Percentiles rank a stretch among this genome's conserved stretches.
Evolutionary conservation across 1,139 yeast genomes (phyloP).

Genomic region (Lodderomyces orthopsilosis): DNA sequence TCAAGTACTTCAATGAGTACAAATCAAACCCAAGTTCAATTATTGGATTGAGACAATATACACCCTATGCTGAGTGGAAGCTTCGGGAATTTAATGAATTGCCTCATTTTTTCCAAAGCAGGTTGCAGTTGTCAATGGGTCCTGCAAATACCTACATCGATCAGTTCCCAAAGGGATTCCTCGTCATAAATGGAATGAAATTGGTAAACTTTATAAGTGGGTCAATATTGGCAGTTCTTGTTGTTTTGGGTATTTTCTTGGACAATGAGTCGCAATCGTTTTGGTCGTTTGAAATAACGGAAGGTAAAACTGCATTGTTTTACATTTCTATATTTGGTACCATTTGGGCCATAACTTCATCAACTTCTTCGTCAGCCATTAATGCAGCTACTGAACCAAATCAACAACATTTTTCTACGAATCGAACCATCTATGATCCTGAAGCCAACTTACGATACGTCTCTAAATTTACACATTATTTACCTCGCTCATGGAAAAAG

Average conservation of each 20-base stretch:
- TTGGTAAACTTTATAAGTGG: conserved; percentile 79
- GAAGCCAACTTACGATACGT: conserved; percentile 78
- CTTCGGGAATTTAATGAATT: conserved; percentile 91
- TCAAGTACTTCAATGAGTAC: conserved; percentile 90
- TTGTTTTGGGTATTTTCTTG: conserved; percentile 69
- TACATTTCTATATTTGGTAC: conserved; percentile 87
- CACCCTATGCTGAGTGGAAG: conserved; percentile 95
- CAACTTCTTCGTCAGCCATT: conserved; percentile 13
- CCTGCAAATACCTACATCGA: conserved; percentile 82
- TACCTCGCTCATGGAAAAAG: conserved; percentile 86
- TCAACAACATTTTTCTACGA: conserved; percentile 30
- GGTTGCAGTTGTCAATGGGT: conserved; percentile 73
- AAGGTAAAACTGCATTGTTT: conserved; percentile 77
- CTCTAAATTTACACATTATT: conserved; percentile 83
- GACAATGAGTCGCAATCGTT: conserved; percentile 82
- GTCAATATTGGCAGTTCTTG: conserved; percentile 84
- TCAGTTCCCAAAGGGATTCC: conserved; percentile 86
- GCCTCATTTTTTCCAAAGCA: conserved; percentile 77
- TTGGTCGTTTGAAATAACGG: conserved; percentile 83
- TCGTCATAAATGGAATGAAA: conserved; percentile 50
- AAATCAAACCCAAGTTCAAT: conserved; percentile 83
- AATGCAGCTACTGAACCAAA: conserved; percentile 15
- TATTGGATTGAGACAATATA: conserved; percentile 77
- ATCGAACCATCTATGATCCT: conserved; percentile 67
- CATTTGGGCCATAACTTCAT: conserved; percentile 64